phyloP scores from a whole-genome alignment of 2,329 filamentous ascomycete genomes.

The Dactylellina parvicollis region DNA sequence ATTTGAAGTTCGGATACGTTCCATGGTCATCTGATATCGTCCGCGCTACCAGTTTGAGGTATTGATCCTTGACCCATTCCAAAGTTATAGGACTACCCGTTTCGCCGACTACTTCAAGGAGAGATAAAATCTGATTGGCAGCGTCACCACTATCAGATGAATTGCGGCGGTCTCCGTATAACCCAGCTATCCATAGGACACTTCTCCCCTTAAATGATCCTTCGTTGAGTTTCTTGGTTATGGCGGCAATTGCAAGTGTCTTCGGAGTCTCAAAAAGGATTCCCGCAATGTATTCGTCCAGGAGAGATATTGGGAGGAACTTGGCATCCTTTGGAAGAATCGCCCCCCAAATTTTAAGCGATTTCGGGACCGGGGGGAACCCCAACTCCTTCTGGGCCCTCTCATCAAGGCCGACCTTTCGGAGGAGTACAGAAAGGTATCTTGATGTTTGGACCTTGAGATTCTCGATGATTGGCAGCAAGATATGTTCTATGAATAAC shows the following conservation, averaged over 20 bases:
- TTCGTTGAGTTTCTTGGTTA: not conserved
- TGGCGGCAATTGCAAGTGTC: not conserved
- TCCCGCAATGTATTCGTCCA: slow-evolving; percentile 5
- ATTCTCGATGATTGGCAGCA: not conserved
- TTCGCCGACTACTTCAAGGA: not conserved
- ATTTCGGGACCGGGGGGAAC: not conserved
- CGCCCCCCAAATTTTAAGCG: not conserved
- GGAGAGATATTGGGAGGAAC: not conserved
- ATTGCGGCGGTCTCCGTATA: not conserved
- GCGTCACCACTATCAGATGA: too few relatives aligned
- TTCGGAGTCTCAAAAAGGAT: not conserved
- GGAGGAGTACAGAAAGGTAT: not conserved
- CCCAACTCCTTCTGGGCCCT: not conserved
- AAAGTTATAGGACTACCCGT: not conserved
- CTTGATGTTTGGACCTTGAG: not conserved
- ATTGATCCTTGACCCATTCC: not conserved
- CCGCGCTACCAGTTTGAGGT: not conserved
- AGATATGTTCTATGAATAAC: not conserved
- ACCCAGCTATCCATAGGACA: not conserved
- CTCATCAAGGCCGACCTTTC: not conserved
- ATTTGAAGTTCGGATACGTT: not conserved
- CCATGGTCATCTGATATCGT: not conserved
- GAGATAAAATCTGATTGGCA: not conserved
- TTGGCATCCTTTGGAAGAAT: not conserved
- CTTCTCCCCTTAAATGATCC: not conserved